Percentiles rank a stretch among this genome's conserved stretches.
phyloP scores from a whole-genome alignment of 2,329 filamentous ascomycete species.

The Capronia americana region DNA sequence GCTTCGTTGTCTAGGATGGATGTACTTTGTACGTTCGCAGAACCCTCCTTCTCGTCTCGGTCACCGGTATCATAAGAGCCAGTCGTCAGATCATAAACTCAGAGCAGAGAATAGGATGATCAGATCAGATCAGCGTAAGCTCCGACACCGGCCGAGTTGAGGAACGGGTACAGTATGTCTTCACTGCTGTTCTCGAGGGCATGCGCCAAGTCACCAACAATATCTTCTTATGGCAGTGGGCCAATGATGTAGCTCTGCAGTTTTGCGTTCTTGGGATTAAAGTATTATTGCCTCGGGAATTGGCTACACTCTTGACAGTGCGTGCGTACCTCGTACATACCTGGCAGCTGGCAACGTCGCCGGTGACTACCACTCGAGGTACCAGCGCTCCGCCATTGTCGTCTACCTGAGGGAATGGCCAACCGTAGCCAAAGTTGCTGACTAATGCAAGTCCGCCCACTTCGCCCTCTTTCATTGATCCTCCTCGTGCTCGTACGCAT shows the following conservation, averaged over 20 bases:
- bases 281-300: neutral
- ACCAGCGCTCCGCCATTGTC: neutral
- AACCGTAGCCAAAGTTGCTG: neutral
- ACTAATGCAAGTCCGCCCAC: too few species aligned
- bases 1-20: too few species aligned
- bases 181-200: neutral
- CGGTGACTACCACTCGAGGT: too few species aligned
- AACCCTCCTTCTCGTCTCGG: too few species aligned
- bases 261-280: neutral
- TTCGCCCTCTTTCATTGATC: too few species aligned
- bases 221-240: neutral
- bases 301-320: too few species aligned
- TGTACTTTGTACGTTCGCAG: too few species aligned
- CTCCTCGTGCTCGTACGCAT: too few species aligned
- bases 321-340: too few species aligned
- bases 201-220: neutral
- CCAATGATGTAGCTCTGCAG: neutral
- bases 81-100: too few species aligned
- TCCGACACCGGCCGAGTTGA: neutral
- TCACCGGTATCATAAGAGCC: too few species aligned
- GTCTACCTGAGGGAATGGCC: neutral
- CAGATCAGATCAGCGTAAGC: conserved; percentile 1
- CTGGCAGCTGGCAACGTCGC: neutral
- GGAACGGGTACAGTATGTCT: neutral
- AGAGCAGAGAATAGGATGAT: too few species aligned